Percentiles rank a stretch among this genome's conserved stretches.
phyloP scores from a whole-genome alignment of 192 early-diverging fungal genomes.

The Podochytrium sp. region DNA sequence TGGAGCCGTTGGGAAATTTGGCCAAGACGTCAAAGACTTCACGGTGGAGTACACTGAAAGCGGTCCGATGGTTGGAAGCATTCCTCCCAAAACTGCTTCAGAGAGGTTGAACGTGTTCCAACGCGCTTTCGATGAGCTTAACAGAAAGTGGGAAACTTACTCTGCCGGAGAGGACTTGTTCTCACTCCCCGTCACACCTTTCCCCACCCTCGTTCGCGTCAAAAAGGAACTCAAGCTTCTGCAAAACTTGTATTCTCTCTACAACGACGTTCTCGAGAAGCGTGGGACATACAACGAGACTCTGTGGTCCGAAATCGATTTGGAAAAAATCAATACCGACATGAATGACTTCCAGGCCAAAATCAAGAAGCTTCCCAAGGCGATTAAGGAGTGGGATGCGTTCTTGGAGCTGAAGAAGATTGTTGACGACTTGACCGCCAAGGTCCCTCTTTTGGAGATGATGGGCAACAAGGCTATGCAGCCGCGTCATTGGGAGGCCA shows the following conservation, averaged over 20 bases:
- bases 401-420: conserved; percentile 65
- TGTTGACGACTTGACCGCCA: conserved; percentile 62
- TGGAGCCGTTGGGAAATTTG: conserved; percentile 59
- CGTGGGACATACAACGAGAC: conserved; percentile 60
- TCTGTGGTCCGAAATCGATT: conserved; percentile 61
- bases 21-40: conserved; percentile 65
- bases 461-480: conserved; percentile 70
- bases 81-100: conserved; percentile 68
- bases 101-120: conserved; percentile 70
- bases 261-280: conserved; percentile 70
- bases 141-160: conserved; percentile 72
- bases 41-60: conserved; percentile 66
- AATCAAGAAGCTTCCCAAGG: conserved; percentile 71
- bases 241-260: conserved; percentile 68
- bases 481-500: conserved; percentile 62
- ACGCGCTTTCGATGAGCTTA: conserved; percentile 67
- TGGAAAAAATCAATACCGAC: conserved; percentile 62
- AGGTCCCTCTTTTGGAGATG: conserved; percentile 64
- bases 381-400: conserved; percentile 69
- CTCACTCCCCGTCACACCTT: conserved; percentile 66
- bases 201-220: conserved; percentile 60
- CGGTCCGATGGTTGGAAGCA: conserved; percentile 67
- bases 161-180: conserved; percentile 68
- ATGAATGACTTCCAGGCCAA: conserved; percentile 68
- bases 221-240: conserved; percentile 69